These are phyloP conservation scores for Taphrina wiesneri DNA, from an alignment of 1,139 yeast genomes.

Conservation along the genomic window DNA sequence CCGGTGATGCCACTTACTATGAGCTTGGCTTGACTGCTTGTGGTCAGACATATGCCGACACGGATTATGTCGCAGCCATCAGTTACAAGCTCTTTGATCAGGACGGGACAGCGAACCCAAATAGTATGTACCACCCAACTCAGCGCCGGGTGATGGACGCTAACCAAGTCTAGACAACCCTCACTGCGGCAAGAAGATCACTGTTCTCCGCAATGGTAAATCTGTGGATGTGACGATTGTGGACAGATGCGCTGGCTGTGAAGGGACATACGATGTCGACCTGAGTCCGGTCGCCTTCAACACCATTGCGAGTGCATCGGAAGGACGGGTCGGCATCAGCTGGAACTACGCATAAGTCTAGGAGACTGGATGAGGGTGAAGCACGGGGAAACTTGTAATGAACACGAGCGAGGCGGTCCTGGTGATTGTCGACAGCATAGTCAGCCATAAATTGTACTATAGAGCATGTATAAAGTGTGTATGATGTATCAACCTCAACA, in stretches of 20 bases:
- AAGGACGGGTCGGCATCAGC: constrained; percentile 53
- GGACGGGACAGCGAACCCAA: constrained; percentile 45
- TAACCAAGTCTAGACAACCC: constrained; percentile 47
- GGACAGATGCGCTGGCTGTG: constrained; percentile 59
- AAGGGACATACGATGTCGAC: constrained; percentile 50
- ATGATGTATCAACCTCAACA: background rate
- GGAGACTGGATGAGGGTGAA: too few relatives aligned
- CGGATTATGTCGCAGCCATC: constrained; percentile 54
- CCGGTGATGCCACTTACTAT: constrained; percentile 65
- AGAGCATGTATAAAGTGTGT: background rate
- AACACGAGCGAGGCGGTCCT: background rate
- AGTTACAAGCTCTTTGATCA: constrained; percentile 46
- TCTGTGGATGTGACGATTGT: constrained; percentile 56
- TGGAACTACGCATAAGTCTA: constrained; percentile 49
- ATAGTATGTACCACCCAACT: constrained; percentile 39
- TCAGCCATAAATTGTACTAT: background rate
- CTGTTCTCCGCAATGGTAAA: constrained; percentile 51
- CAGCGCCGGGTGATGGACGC: background rate
- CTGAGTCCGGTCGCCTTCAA: constrained; percentile 58
- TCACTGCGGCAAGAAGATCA: constrained; percentile 55
- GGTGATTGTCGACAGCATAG: background rate
- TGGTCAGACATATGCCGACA: constrained; percentile 53
- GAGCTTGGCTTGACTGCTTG: constrained; percentile 64
- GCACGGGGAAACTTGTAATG: background rate
- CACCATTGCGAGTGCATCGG: constrained; percentile 51